A percentile compares a stretch with the other conserved stretches of the same genome.
Evolutionary conservation across 176 grass and related monocot species (phyloP).

Genomic region (Rhynchospora breviuscula): DNA sequence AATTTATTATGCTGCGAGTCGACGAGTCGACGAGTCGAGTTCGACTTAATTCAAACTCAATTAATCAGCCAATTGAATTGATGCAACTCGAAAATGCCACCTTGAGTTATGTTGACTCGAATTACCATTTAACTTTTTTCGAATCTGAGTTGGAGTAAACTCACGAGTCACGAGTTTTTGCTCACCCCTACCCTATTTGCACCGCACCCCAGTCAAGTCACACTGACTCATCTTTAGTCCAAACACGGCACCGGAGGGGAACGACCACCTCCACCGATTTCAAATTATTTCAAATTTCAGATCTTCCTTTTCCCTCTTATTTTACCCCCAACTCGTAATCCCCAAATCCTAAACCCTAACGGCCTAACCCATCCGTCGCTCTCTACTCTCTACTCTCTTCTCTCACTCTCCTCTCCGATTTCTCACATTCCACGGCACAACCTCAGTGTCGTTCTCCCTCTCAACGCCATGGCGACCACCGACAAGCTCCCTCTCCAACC

Average conservation of each 20-base stretch:
- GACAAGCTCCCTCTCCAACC: conserved; percentile 1
- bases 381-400: not conserved
- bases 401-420: not conserved
- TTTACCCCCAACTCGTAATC: not conserved
- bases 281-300: conserved; percentile 1
- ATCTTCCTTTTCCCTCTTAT: not conserved
- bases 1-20: too few relatives aligned
- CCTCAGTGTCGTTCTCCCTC: conserved; percentile 4
- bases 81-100: too few relatives aligned
- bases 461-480: conserved; percentile 2
- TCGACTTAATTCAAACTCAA: too few relatives aligned
- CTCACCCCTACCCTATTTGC: too few relatives aligned
- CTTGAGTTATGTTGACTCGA: too few relatives aligned
- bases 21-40: too few relatives aligned
- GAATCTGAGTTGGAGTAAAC: too few relatives aligned
- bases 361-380: not conserved
- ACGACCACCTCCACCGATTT: not conserved
- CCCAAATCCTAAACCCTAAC: not conserved
- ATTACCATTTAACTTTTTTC: too few relatives aligned
- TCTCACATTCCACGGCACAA: not conserved
- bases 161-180: too few relatives aligned
- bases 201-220: too few relatives aligned
- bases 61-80: too few relatives aligned
- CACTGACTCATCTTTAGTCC: not conserved
- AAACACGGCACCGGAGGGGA: not conserved